phyloP scores from a whole-genome alignment of 352 stramenopile species.

The Globisporangium uncinulatum region DNA sequence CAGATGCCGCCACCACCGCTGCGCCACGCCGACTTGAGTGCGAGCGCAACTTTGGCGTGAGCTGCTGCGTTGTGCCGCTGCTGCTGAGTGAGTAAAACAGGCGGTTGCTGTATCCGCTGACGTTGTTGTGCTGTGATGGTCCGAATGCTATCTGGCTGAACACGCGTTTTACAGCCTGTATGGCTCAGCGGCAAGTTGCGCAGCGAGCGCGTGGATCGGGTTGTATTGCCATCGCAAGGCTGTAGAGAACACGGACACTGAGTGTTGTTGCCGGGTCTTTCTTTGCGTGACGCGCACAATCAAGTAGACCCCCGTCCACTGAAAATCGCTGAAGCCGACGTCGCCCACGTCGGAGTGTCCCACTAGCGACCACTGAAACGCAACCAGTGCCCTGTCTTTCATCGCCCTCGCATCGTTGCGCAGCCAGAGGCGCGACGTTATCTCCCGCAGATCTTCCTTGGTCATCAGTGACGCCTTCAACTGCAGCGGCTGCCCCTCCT shows the following conservation, averaged over 20 bases:
- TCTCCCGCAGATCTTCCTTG: neutral
- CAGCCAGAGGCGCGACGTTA: neutral
- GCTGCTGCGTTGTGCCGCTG: neutral
- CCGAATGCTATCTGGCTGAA: neutral
- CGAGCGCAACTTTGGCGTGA: neutral
- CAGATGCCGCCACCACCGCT: neutral
- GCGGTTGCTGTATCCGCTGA: neutral
- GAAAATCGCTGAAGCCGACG: neutral
- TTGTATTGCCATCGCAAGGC: neutral
- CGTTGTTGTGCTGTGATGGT: neutral
- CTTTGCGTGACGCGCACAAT: neutral
- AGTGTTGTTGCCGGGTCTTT: neutral
- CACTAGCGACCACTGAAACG: neutral
- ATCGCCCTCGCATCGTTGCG: neutral
- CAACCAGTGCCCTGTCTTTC: neutral
- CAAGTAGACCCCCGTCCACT: neutral
- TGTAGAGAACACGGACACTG: neutral
- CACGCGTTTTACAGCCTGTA: neutral
- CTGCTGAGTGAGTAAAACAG: neutral
- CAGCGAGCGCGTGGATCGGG: neutral
- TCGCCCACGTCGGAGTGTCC: neutral
- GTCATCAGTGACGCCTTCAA: neutral
- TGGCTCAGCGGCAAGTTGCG: neutral
- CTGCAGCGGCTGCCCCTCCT: neutral
- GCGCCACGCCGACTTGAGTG: neutral